Evolutionary conservation across 495 filamentous ascomycete genomes (phyloP).

Genomic region (Hypoxylon fragiforme): DNA sequence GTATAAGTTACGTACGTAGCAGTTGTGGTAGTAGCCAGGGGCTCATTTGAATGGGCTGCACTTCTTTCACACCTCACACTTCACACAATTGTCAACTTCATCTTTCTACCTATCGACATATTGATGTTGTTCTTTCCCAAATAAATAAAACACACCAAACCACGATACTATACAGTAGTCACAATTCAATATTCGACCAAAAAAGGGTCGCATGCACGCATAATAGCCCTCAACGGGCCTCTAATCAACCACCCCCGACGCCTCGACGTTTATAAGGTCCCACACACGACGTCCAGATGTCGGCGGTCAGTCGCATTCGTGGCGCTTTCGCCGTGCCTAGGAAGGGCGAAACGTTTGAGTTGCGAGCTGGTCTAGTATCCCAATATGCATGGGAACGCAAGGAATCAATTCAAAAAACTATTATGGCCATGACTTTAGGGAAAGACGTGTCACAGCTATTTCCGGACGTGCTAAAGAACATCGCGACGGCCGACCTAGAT

Average conservation of each 20-base stretch:
- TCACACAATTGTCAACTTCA: too few species aligned
- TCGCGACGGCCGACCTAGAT: constrained; percentile 90
- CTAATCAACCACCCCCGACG: constrained; percentile 1
- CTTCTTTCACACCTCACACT: constrained; percentile 21
- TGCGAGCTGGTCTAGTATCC: constrained; percentile 94
- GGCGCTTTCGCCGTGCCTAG: constrained; percentile 87
- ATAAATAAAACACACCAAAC: too few species aligned
- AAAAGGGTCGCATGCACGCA: constrained; percentile 19
- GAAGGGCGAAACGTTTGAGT: constrained; percentile 98
- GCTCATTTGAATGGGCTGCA: constrained; percentile 17
- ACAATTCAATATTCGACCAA: neutral
- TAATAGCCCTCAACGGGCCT: constrained; percentile 36
- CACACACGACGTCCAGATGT: constrained; percentile 9
- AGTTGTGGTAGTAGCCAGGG: constrained; percentile 8
- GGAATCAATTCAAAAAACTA: constrained; percentile 98
- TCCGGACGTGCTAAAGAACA: constrained; percentile 98
- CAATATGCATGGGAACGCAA: constrained; percentile 99
- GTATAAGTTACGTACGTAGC: neutral
- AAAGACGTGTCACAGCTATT: constrained; percentile 98
- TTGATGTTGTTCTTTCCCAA: too few species aligned
- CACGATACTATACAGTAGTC: constrained; percentile 6
- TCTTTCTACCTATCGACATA: constrained; percentile 2
- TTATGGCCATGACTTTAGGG: constrained; percentile 98
- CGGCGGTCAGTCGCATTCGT: constrained; percentile 92
- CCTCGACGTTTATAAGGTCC: neutral